phyloP scores from a whole-genome alignment of 1,139 yeast genomes.

The Yamadazyma aaseri region DNA sequence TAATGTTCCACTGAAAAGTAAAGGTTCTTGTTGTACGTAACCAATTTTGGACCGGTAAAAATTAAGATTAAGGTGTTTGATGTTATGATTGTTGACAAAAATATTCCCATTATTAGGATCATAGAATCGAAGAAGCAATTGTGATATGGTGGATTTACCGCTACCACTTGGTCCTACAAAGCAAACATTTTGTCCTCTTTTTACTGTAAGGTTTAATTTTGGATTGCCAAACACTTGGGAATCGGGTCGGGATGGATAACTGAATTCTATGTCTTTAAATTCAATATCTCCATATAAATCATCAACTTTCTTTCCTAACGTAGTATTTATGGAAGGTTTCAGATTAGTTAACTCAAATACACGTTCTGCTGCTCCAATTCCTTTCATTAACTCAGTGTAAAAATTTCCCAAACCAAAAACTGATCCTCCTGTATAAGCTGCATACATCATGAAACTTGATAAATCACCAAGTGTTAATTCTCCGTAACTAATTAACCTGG shows the following conservation, averaged over 20 bases:
- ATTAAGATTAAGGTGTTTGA: constrained; percentile 68
- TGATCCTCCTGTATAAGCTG: constrained; percentile 88
- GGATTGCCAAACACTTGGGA: constrained; percentile 57
- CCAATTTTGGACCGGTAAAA: constrained; percentile 73
- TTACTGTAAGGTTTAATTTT: constrained; percentile 58
- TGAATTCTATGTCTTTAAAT: constrained; percentile 66
- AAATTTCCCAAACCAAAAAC: constrained; percentile 88
- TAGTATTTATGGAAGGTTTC: constrained; percentile 64
- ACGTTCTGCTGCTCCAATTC: constrained; percentile 94
- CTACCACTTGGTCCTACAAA: constrained; percentile 96
- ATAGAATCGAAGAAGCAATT: constrained; percentile 75
- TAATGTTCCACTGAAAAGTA: constrained; percentile 86
- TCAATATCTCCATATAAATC: constrained; percentile 45
- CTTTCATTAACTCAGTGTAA: constrained; percentile 93
- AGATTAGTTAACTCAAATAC: constrained; percentile 83
- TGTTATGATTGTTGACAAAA: constrained; percentile 66
- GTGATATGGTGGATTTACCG: constrained; percentile 90
- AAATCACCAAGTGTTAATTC: constrained; percentile 81
- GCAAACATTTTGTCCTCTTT: constrained; percentile 85
- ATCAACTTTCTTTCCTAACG: constrained; percentile 51
- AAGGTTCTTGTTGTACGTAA: constrained; percentile 92
- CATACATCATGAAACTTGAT: constrained; percentile 90
- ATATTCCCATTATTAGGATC: constrained; percentile 71
- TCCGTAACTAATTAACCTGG: constrained; percentile 70
- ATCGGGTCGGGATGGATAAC: constrained; percentile 86